Evolutionary conservation across 2,329 filamentous ascomycete genomes (phyloP), one percentile per base, ranked within the genome.

Genomic region (Endoconidiophora polonica): DNA sequence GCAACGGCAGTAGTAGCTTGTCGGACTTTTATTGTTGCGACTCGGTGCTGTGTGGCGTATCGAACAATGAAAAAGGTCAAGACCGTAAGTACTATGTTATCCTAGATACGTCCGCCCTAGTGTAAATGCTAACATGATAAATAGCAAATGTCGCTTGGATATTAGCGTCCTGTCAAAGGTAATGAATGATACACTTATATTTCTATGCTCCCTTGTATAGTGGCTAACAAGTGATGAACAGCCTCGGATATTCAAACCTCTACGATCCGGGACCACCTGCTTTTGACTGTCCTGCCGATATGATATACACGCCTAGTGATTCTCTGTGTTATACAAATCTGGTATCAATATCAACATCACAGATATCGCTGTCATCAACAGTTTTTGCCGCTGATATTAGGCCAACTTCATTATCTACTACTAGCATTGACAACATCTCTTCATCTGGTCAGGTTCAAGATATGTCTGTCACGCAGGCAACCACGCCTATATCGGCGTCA

Each of bases 21-120:
- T 23, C 23, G 2, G 44, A 50, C n/a, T 46, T 55, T 12, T 55
- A 55, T 33, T 55, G 54, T 18, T 55, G 54, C 16, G 48, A 54
- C 36, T 55, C 54, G 3, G 50, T 46, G 18, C 50, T 50, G 7
- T 55, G 53, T 26, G 52, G 54, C 6, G 54, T 55, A 12, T 52
- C 46, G 6, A 52, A 53, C 26, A 46, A 43, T 9, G 20, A 33
- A 6, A 38, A 22, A 9, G 53, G 52, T 10, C 50, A 54, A 20
- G 54, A 55, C 44, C 54, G 54, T 55, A 39, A 44, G 53, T 51
- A 26, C 22, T 39, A 7, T 37, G 39, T 26, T 42, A 14, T 37
- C 16, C 14, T 23, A 4, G 1, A 4, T 24, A 14, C 5, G 41
- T 18, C 23, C 14, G 20, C 4, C 24, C 40, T 23, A 46, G 44